Evolutionary conservation across 2,329 filamentous ascomycete species (phyloP).

Genomic region (Bretziella fagacearum): DNA sequence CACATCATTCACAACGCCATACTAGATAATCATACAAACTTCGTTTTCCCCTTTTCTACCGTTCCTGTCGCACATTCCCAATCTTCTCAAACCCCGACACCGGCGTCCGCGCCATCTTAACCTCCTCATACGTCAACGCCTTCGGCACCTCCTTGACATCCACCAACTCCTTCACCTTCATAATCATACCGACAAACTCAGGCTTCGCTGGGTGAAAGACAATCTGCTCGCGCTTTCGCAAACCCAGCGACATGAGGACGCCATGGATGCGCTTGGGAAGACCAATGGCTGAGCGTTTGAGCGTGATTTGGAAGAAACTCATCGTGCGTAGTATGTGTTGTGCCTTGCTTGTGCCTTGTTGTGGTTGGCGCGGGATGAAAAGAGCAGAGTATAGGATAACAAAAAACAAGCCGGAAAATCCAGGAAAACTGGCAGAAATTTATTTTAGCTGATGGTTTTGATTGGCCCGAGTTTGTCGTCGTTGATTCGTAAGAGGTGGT

Average conservation of each 20-base stretch:
- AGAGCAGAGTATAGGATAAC: no score
- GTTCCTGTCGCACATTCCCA: constrained; percentile 26
- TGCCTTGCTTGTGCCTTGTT: no score
- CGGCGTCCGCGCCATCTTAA: constrained; percentile 55
- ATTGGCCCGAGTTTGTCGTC: no score
- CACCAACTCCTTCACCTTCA: constrained; percentile 87
- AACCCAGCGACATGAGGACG: constrained; percentile 68
- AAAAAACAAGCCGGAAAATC: no score
- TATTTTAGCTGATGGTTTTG: no score
- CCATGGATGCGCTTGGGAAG: constrained; percentile 64
- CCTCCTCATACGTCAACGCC: constrained; percentile 45
- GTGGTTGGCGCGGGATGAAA: no score
- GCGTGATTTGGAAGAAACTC: constrained; percentile 80
- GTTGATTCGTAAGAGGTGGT: no score
- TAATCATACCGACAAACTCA: constrained; percentile 74
- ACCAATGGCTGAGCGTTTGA: constrained; percentile 78
- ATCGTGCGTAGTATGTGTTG: constrained; percentile 27
- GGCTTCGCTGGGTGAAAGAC: constrained; percentile 77
- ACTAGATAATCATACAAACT: constrained; percentile 18
- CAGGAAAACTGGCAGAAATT: no score
- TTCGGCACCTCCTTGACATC: constrained; percentile 60
- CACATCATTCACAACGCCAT: background rate
- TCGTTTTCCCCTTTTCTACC: constrained; percentile 1
- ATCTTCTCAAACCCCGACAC: constrained; percentile 71
- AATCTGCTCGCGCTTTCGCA: constrained; percentile 68